Base-by-base conservation (phyloP, 805 yeast genomes). In the Cyberlindnera meyerae region DNA sequence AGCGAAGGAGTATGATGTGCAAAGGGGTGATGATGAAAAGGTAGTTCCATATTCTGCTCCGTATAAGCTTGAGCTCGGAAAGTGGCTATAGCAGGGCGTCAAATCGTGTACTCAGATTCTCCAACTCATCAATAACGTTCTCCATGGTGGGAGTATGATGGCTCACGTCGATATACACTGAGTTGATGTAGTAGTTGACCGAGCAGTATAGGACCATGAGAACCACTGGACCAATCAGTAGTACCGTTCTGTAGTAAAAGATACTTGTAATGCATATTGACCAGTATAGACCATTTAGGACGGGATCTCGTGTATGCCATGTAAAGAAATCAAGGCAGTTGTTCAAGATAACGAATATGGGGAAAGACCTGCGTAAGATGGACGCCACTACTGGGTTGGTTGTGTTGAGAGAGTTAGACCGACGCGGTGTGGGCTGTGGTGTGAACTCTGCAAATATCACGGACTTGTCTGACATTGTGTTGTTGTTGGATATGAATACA, bases 71-170 rank as follows among this genome's bases (percentile, higher is more conserved):
- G 11, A 48, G 24, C 1, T 24, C 31, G 18, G 35, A 33, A n/a
- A 49, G 26, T 2, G 55, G 54, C 5, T 25, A 32, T 11, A 37
- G 16, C 4, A 49, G 12, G 43, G 68, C 54, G 34, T 69, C 73
- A 40, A 62, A 52, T 32, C 75, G 58, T 2, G 59, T 57, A 0
- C 67, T n/a, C 27, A 71, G 59, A 42, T 71, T 71, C 42, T 70
- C 71, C 32, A 71, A 44, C 0, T 68, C 62, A 34, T 62, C 62
- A 32, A 71, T 46, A 1, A 70, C 66, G 43, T 71, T 75, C 33
- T 68, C 75, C 25, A 70, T 55, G 2, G 77, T 71, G 18, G 75
- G 75, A 37, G 58, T 65, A 37, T 68, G 73, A 34, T 60, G 61
- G 33, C 34, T 28, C 18, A 71, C 57, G 41, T 67, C 73, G 42